Base-by-base conservation (phyloP, 2,329 filamentous ascomycete species). In the Talaromyces sp. region DNA sequence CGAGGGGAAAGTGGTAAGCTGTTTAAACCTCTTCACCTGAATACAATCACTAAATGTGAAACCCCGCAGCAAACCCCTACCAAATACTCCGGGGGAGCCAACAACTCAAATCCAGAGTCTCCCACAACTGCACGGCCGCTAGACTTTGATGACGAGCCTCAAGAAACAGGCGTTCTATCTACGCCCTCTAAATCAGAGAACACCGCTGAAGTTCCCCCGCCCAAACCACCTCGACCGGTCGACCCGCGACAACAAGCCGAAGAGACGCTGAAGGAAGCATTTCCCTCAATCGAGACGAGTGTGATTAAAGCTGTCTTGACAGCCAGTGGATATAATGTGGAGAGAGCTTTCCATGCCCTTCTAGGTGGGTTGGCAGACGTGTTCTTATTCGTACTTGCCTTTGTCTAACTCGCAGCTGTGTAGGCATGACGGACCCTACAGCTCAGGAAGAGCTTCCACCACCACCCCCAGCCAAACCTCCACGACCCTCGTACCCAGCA, bases 311-410 rank as follows among this genome's bases (percentile, higher is more conserved):
- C 95, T 35, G 90, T 99, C 0, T 81, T 99, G 68, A 84, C 86
- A 27, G 95, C 95, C 14, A 98, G 95, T 76, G 85, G 88, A 65
- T 94, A 93, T 66, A 88, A 90, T 72, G 88, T 98, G 57, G 95
- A 99, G 77, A 91, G 92, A 37, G 94, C 95, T 14, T 99, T 99
- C 81, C 95, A 97, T 79, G 95, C 95, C 41, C 84, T 99, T 50
- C 84, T 99, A 52, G 91, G 91, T 92, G 83, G 67, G 84, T 73
- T 43, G 6, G 13, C 14, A 1, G 19, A 27, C 13, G 27, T 27
- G 27, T 22, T 57, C 39, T 11, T 13, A n/a, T 31, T 27, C 3
- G 8, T 16, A 39, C 22, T 3, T 59, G 45, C 19, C 37, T 45
- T 2, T 10, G 3, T 45, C 22, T 43, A 31, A 59, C 24, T 16